A percentile compares a stretch with the other conserved stretches of the same genome.
These are phyloP conservation scores for Eremomyces bilateralis DNA, from an alignment of 495 filamentous ascomycete species.

Conservation along the genomic window DNA sequence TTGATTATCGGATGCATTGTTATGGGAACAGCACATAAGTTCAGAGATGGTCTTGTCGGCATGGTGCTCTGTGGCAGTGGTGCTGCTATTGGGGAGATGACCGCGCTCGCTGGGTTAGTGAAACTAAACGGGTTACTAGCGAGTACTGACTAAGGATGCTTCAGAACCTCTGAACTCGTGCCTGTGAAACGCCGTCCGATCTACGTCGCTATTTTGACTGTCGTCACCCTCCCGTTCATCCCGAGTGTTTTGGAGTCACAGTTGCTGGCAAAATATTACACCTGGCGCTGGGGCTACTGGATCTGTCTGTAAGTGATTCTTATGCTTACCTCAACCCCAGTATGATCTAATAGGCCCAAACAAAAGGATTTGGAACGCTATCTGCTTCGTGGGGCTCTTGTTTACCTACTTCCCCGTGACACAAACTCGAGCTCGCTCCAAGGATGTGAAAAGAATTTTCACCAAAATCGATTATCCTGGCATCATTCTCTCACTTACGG, in stretches of 20 bases:
- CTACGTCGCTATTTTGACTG: slow-evolving; percentile 13
- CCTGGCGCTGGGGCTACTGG: slow-evolving; percentile 15
- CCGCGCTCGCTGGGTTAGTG: slow-evolving; percentile 12
- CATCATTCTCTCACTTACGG: slow-evolving; percentile 11
- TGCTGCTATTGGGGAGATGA: slow-evolving; percentile 16
- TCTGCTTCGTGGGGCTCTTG: slow-evolving; percentile 8
- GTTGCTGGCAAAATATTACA: slow-evolving; percentile 6
- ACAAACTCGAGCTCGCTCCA: slow-evolving; percentile 11
- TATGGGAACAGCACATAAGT: slow-evolving; percentile 10
- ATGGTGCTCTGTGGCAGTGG: slow-evolving; percentile 12
- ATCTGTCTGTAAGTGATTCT: slow-evolving; percentile 8
- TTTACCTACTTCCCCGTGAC: slow-evolving; percentile 13
- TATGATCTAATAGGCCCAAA: no score
- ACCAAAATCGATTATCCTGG: slow-evolving; percentile 13
- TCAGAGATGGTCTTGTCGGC: slow-evolving; percentile 10
- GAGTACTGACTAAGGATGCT: background rate
- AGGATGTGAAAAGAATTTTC: slow-evolving; percentile 9
- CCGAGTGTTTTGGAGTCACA: slow-evolving; percentile 14
- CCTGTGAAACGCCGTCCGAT: slow-evolving; percentile 13
- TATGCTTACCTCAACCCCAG: no score
- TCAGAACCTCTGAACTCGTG: slow-evolving; percentile 12
- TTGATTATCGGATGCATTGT: slow-evolving; percentile 12
- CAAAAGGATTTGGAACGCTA: slow-evolving; percentile 13
- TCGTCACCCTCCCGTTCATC: slow-evolving; percentile 14
- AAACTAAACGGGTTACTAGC: no score